Evolutionary conservation across 352 stramenopile species (phyloP).

Genomic region (Phytopythium delawarense): DNA sequence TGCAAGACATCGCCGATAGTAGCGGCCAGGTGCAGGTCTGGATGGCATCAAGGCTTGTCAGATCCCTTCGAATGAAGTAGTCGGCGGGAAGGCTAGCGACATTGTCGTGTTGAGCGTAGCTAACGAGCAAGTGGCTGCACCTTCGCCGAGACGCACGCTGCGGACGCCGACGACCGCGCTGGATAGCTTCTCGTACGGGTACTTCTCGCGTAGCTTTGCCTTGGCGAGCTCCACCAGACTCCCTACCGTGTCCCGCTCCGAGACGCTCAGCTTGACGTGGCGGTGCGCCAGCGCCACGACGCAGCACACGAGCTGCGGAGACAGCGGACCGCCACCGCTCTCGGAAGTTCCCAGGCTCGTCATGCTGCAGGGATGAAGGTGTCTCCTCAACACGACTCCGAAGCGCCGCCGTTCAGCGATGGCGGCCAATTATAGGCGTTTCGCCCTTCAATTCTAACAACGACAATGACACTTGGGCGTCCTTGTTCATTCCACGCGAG

Average conservation of each 20-base stretch:
- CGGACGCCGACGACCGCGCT: not conserved
- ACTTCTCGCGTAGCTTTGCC: not conserved
- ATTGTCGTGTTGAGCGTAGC: too few species aligned
- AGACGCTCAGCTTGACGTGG: constrained; percentile 1
- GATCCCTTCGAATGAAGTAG: too few species aligned
- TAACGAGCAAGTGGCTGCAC: not conserved
- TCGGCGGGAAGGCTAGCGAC: not conserved
- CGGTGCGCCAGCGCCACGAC: not conserved
- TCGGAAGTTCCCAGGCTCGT: not conserved
- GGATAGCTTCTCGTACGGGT: not conserved
- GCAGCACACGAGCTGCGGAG: not conserved
- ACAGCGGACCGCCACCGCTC: too few species aligned
- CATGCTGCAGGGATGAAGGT: not conserved
- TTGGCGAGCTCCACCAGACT: not conserved
- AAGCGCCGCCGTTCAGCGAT: too few species aligned
- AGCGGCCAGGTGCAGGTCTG: constrained; percentile 1
- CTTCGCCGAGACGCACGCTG: not conserved
- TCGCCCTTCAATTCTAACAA: too few species aligned
- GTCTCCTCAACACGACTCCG: too few species aligned
- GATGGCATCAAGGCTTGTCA: too few species aligned
- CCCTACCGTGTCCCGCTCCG: not conserved
- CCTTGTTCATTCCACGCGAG: too few species aligned
- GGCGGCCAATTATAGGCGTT: too few species aligned
- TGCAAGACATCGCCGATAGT: not conserved
- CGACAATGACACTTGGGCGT: too few species aligned